Evolutionary conservation across 2,329 filamentous ascomycete genomes (phyloP).

Genomic region (Aureobasidium sp.): DNA sequence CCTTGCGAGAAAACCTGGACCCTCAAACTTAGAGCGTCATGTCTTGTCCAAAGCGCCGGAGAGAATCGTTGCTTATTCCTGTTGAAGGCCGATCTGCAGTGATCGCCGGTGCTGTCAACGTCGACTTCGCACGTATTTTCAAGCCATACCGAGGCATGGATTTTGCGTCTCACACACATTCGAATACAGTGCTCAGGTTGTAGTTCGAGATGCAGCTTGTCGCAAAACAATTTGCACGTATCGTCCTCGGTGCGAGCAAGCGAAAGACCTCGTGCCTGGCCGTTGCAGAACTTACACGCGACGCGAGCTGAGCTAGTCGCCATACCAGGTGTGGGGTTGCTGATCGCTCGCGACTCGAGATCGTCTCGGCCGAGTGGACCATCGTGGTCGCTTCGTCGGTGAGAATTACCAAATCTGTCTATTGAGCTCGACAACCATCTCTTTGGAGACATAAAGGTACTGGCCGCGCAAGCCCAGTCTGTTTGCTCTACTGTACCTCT

Average conservation of each 20-base stretch:
- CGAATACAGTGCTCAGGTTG: neutral
- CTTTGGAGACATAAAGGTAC: neutral
- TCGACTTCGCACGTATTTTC: neutral
- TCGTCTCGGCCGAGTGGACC: neutral
- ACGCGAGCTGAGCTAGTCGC: neutral
- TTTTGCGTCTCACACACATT: neutral
- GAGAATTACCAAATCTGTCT: neutral
- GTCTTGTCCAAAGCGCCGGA: neutral
- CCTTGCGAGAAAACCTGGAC: neutral
- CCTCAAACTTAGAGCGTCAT: neutral
- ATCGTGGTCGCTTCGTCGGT: neutral
- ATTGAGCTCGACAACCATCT: neutral
- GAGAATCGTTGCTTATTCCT: neutral
- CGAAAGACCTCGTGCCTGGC: neutral
- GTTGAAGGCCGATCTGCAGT: neutral
- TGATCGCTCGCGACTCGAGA: neutral
- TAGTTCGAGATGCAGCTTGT: neutral
- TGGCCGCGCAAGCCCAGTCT: neutral
- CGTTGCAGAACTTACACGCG: neutral
- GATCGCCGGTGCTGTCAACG: neutral
- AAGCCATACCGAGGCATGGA: neutral
- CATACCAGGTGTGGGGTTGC: neutral
- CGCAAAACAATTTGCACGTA: neutral
- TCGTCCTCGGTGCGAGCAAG: neutral
- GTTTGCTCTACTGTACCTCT: neutral